A percentile compares a stretch with the other conserved stretches of the same genome.
Evolutionary conservation across 164 flowering plant species (phyloP).

Genomic region (Echeveria elegans): DNA sequence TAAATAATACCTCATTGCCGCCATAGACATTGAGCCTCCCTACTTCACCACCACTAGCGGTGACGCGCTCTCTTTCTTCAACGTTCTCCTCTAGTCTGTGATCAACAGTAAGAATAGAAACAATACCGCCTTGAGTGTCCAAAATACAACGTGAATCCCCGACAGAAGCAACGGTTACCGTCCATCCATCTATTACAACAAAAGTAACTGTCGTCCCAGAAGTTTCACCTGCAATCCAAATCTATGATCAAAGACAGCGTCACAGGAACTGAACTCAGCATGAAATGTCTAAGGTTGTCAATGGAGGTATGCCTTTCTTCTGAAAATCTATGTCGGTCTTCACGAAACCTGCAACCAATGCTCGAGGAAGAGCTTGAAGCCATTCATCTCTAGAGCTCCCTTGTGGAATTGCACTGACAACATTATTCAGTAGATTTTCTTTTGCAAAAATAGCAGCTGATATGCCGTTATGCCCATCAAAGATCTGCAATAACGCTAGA

Average conservation of each 20-base stretch:
- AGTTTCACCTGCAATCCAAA: slow-evolving; percentile 39
- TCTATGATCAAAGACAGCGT: slow-evolving; percentile 3
- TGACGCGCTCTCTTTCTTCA: slow-evolving; percentile 20
- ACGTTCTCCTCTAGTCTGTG: slow-evolving; percentile 8
- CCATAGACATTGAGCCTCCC: slow-evolving; percentile 79
- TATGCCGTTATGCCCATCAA: slow-evolving; percentile 95
- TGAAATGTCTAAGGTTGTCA: not conserved
- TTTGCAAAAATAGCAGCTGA: slow-evolving; percentile 87
- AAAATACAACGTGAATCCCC: slow-evolving; percentile 9
- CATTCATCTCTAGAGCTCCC: slow-evolving; percentile 66
- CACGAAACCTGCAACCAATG: slow-evolving; percentile 92
- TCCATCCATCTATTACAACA: slow-evolving; percentile 12
- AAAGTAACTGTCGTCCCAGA: slow-evolving; percentile 10
- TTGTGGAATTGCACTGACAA: slow-evolving; percentile 83
- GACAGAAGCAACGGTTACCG: slow-evolving; percentile 11
- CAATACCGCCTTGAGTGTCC: slow-evolving; percentile 8
- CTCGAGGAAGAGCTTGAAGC: slow-evolving; percentile 91
- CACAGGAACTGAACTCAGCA: not conserved
- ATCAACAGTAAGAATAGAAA: slow-evolving; percentile 9
- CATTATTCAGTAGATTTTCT: slow-evolving; percentile 71
- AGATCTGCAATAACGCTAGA: slow-evolving; percentile 37
- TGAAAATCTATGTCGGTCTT: slow-evolving; percentile 94
- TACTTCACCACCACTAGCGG: slow-evolving; percentile 90
- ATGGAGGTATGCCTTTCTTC: slow-evolving; percentile 44
- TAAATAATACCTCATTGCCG: slow-evolving; percentile 45